Percentiles rank a stretch among this genome's conserved stretches.
Evolutionary conservation across 75 land plant genomes (phyloP).

Genomic region (Cryptomeria japonica): DNA sequence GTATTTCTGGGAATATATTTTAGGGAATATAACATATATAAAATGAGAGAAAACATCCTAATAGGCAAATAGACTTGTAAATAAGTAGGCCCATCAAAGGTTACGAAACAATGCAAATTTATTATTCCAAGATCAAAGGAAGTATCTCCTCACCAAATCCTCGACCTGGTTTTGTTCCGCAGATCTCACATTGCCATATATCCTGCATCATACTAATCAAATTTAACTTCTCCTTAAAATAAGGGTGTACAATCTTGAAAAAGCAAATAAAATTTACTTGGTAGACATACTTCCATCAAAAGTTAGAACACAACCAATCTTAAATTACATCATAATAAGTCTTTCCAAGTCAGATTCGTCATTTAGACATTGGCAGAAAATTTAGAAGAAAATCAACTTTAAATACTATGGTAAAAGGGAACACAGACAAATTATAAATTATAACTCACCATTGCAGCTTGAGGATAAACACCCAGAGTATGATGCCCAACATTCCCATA

Average conservation of each 20-base stretch:
- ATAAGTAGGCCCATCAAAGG: neutral
- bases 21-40: neutral
- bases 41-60: neutral
- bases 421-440: neutral
- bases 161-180: conserved; percentile 89
- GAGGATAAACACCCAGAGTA: conserved; percentile 85
- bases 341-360: neutral
- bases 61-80: neutral
- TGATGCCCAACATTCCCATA: conserved; percentile 87
- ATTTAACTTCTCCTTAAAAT: neutral
- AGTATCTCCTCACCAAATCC: conserved; percentile 81
- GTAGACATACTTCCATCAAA: neutral
- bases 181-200: conserved; percentile 95
- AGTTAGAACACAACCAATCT: neutral
- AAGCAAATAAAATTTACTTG: neutral
- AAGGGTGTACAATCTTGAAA: neutral
- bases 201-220: conserved; percentile 45
- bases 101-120: neutral
- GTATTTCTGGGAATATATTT: neutral
- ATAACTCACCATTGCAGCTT: conserved; percentile 56
- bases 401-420: neutral
- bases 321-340: neutral
- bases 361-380: neutral
- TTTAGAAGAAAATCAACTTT: neutral
- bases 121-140: neutral